phyloP scores from a whole-genome alignment of 129 eudicot species.

The Lactuca sativa region DNA sequence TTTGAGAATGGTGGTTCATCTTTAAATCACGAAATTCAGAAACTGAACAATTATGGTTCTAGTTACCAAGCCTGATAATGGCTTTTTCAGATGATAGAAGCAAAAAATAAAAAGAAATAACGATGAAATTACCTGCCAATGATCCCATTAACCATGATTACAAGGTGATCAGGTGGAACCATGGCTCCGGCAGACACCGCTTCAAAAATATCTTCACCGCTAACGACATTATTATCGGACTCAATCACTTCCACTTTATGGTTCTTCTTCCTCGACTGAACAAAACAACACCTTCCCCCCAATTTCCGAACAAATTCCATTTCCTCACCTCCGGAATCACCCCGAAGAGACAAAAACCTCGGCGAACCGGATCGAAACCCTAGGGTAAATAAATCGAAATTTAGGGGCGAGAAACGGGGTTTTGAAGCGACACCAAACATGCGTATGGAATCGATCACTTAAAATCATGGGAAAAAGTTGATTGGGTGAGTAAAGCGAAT shows the following conservation, averaged over 20 bases:
- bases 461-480: conserved; percentile 21
- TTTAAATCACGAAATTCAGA: no score
- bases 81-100: background rate
- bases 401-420: conserved; percentile 23
- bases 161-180: conserved; percentile 63
- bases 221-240: conserved; percentile 26
- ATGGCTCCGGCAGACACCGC: conserved; percentile 37
- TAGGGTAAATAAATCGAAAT: conserved; percentile 31
- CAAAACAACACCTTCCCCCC: conserved; percentile 34
- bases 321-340: conserved; percentile 4
- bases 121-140: conserved; percentile 56
- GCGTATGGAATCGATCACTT: conserved; percentile 16
- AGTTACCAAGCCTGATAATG: no score
- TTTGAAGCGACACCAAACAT: conserved; percentile 40
- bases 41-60: no score
- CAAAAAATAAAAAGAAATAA: background rate
- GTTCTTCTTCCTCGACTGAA: conserved; percentile 24
- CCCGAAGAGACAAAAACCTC: background rate
- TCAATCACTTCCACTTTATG: conserved; percentile 12
- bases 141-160: conserved; percentile 81
- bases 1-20: no score
- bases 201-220: conserved; percentile 48
- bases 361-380: conserved; percentile 21
- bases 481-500: conserved; percentile 26
- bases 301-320: conserved; percentile 51